phyloP scores from a whole-genome alignment of 495 filamentous ascomycete genomes.

The Aspergillus egyptiacus region DNA sequence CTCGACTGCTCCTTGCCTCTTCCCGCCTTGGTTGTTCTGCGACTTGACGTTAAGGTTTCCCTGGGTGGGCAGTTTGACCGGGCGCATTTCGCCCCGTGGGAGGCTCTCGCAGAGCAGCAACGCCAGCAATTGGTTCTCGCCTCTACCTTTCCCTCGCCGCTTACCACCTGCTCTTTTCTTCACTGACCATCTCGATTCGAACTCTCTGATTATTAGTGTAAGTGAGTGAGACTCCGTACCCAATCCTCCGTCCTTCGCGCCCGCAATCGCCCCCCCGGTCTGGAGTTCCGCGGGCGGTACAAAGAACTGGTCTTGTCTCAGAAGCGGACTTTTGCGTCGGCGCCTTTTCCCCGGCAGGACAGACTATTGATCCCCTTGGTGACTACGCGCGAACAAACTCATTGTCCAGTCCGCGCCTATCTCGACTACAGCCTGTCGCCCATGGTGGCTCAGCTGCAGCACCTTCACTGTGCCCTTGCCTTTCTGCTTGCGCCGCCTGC shows the following conservation, averaged over 20 bases:
- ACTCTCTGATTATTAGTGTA: slow-evolving; percentile 4
- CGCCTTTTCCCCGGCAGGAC: slow-evolving; percentile 21
- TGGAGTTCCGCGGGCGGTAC: slow-evolving; percentile 13
- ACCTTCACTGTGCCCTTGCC: slow-evolving; percentile 1
- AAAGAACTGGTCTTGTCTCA: slow-evolving; percentile 19
- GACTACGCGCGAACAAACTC: slow-evolving; percentile 28
- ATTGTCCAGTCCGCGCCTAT: slow-evolving; percentile 28
- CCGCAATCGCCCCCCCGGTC: slow-evolving; percentile 9
- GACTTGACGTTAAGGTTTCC: slow-evolving; percentile 17
- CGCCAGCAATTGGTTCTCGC: slow-evolving; percentile 10
- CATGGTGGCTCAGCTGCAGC: slow-evolving; percentile 8
- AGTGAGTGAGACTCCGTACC: slow-evolving; percentile 5
- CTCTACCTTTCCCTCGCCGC: slow-evolving; percentile 4
- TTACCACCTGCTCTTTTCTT: background rate
- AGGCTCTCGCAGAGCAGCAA: slow-evolving; percentile 9
- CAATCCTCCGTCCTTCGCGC: slow-evolving; percentile 6
- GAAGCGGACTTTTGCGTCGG: slow-evolving; percentile 22
- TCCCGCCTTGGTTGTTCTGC: slow-evolving; percentile 13
- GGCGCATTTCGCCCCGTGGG: slow-evolving; percentile 18
- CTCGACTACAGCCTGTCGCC: slow-evolving; percentile 7
- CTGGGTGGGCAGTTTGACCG: slow-evolving; percentile 11
- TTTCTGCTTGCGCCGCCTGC: slow-evolving; percentile 15
- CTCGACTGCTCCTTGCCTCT: slow-evolving; percentile 10
- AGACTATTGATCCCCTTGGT: slow-evolving; percentile 21
- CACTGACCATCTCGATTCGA: background rate